A percentile compares a stretch with the other conserved stretches of the same genome.
Conservation (phyloP, 208 protist species). For the Plasmodiophora brassicae region DNA sequence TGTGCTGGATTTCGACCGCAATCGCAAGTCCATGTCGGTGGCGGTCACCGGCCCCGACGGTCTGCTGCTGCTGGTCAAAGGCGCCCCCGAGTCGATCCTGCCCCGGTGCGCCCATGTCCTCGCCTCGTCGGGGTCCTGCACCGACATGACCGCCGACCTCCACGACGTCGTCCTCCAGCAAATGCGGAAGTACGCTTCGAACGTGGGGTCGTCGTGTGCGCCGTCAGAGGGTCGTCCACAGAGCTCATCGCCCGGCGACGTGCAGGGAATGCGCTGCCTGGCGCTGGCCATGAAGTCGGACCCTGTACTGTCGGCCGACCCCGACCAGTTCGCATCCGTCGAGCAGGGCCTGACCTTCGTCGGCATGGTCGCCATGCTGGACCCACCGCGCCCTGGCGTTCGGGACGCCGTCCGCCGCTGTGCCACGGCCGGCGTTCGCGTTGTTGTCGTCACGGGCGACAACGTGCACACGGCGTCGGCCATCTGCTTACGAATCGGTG, state of each 20-base stretch:
- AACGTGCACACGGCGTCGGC: constrained; percentile 80
- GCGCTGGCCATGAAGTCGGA: constrained; percentile 43
- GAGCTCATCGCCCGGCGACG: neutral
- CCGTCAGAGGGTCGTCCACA: constrained; percentile 67
- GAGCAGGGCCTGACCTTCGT: constrained; percentile 59
- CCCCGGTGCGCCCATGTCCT: constrained; percentile 19
- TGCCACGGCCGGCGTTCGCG: constrained; percentile 82
- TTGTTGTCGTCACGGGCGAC: constrained; percentile 91
- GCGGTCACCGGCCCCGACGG: constrained; percentile 80
- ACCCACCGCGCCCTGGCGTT: constrained; percentile 83
- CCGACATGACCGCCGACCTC: neutral
- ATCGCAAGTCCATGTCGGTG: constrained; percentile 90
- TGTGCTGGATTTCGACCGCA: constrained; percentile 82
- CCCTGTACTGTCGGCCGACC: constrained; percentile 36
- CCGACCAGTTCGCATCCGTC: constrained; percentile 46
- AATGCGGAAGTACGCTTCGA: neutral
- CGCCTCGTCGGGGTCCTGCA: neutral
- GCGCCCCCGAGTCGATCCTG: constrained; percentile 41
- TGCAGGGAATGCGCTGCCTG: constrained; percentile 53
- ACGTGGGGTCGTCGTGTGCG: constrained; percentile 65
- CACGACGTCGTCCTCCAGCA: neutral
- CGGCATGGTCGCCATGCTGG: constrained; percentile 74
- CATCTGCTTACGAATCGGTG: constrained; percentile 83
- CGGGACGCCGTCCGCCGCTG: constrained; percentile 77
- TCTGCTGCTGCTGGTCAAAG: constrained; percentile 35